Evolutionary conservation across 2,329 filamentous ascomycete species (phyloP).

Genomic region (Fusarium subglutinans): DNA sequence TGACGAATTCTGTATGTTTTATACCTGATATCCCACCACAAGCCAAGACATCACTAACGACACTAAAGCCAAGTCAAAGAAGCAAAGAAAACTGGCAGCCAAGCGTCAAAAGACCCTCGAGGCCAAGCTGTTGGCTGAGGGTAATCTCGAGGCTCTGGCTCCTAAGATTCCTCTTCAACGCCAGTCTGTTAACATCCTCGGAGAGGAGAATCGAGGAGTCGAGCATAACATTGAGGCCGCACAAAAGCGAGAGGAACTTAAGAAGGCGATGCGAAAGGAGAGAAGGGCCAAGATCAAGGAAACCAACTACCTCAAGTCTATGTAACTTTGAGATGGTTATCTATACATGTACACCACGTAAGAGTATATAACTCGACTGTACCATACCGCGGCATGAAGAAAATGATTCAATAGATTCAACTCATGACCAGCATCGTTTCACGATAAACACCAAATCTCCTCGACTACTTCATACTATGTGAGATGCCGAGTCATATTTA

Average conservation of each 20-base stretch:
- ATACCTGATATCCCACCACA: not conserved
- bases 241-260: constrained; percentile 68
- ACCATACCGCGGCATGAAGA: constrained; percentile 37
- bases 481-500: constrained; percentile 1
- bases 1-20: constrained; percentile 80
- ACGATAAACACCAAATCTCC: not conserved
- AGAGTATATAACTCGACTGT: constrained; percentile 37
- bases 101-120: constrained; percentile 68
- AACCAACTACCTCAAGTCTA: constrained; percentile 83
- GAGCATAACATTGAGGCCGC: constrained; percentile 59
- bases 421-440: not conserved
- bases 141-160: constrained; percentile 71
- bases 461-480: not conserved
- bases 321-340: constrained; percentile 58
- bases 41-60: constrained; percentile 23
- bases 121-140: constrained; percentile 68
- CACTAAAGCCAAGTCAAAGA: constrained; percentile 80
- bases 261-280: constrained; percentile 77
- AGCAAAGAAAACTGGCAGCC: constrained; percentile 76
- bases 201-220: constrained; percentile 53
- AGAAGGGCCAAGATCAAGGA: constrained; percentile 83
- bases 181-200: constrained; percentile 79
- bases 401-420: constrained; percentile 2
- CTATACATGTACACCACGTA: constrained; percentile 41
- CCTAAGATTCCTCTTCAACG: constrained; percentile 79